phyloP scores from a whole-genome alignment of 108 stramenopile genomes.

The Fistulifera solaris region DNA sequence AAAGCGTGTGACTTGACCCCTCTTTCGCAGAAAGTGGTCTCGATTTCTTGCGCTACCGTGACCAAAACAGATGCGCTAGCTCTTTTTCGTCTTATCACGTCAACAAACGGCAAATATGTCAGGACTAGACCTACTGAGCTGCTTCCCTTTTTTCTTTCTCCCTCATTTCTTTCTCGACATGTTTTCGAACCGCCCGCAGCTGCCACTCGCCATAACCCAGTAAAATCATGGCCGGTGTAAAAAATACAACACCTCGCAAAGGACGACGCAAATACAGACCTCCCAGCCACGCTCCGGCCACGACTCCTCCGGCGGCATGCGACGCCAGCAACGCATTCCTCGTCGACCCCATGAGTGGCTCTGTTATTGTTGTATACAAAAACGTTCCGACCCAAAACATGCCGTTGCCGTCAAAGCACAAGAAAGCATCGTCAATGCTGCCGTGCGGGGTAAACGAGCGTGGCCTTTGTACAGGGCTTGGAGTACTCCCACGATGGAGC shows the following conservation, averaged over 20 bases:
- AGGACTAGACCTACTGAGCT: no score
- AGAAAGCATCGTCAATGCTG: slow-evolving; percentile 12
- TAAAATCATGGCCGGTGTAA: slow-evolving; percentile 57
- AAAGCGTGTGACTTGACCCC: no score
- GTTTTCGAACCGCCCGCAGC: no score
- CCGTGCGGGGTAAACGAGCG: neutral
- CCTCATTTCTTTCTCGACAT: no score
- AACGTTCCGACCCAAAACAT: slow-evolving; percentile 47
- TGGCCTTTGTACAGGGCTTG: slow-evolving; percentile 4
- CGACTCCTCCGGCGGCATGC: slow-evolving; percentile 52
- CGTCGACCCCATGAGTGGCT: slow-evolving; percentile 1
- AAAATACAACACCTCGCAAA: slow-evolving; percentile 39
- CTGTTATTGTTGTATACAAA: slow-evolving; percentile 6
- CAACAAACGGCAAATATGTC: no score
- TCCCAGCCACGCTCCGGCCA: slow-evolving; percentile 53
- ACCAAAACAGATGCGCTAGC: no score
- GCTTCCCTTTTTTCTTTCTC: no score
- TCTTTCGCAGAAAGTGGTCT: no score
- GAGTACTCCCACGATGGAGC: neutral
- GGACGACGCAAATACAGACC: slow-evolving; percentile 46
- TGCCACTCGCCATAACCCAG: slow-evolving; percentile 31
- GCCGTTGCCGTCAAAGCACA: slow-evolving; percentile 59
- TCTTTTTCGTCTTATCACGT: no score
- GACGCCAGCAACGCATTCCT: slow-evolving; percentile 25
- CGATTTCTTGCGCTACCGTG: no score